Conservation (phyloP, 2,329 filamentous ascomycete genomes). For the Calonectria pseudoturangicola region DNA sequence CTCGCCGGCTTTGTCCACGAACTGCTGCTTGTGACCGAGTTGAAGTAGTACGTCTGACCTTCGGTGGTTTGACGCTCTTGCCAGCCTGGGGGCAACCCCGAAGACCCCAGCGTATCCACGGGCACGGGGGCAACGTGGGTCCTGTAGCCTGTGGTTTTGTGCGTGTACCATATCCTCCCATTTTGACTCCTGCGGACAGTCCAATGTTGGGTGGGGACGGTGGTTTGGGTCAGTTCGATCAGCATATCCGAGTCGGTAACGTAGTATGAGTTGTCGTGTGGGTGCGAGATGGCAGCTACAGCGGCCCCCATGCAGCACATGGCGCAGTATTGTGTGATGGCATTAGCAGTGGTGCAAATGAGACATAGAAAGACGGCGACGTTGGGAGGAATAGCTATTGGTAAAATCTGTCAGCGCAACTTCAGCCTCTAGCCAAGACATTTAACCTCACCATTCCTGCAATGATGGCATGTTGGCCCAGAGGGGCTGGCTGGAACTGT, state of each 20-base stretch:
- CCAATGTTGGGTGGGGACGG: constrained; percentile 50
- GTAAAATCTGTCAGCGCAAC: background rate
- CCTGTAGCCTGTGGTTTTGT: constrained; percentile 51
- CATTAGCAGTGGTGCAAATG: constrained; percentile 53
- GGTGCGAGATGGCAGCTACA: constrained; percentile 47
- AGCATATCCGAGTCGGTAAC: constrained; percentile 53
- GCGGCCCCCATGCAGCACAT: constrained; percentile 54
- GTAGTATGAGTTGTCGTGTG: constrained; percentile 53
- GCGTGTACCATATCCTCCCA: constrained; percentile 54
- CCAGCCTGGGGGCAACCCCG: constrained; percentile 51
- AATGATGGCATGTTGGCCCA: constrained; percentile 43
- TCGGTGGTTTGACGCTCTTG: constrained; percentile 51
- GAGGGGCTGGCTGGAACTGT: background rate
- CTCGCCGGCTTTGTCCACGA: constrained; percentile 52
- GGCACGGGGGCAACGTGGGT: constrained; percentile 52
- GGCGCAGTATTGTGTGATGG: constrained; percentile 50
- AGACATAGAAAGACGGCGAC: constrained; percentile 54
- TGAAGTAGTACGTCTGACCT: constrained; percentile 52
- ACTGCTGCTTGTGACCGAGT: constrained; percentile 46
- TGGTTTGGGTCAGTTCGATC: constrained; percentile 43
- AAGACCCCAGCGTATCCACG: constrained; percentile 28
- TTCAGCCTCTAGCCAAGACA: background rate
- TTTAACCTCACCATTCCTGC: constrained; percentile 45
- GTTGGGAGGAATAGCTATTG: constrained; percentile 48
- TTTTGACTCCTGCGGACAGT: constrained; percentile 53